Conservation (phyloP, 192 early-diverging fungal species). For the Umbelopsis sp. region DNA sequence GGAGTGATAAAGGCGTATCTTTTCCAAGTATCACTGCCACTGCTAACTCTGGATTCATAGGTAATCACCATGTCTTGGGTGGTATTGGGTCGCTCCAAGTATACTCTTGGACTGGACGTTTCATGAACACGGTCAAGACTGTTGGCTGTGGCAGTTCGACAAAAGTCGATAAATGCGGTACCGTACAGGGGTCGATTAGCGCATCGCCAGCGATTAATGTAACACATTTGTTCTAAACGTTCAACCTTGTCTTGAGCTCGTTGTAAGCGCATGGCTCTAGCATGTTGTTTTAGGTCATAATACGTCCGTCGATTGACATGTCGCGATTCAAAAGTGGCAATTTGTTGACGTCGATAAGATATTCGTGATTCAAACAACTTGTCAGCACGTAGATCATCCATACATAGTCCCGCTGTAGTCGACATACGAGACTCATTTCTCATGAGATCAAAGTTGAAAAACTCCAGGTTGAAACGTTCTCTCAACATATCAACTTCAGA, state of each 20-base stretch:
- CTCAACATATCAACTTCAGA: slow-evolving; percentile 31
- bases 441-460: slow-evolving; percentile 45
- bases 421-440: slow-evolving; percentile 29
- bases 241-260: slow-evolving; percentile 17
- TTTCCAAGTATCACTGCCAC: slow-evolving; percentile 48
- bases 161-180: slow-evolving; percentile 38
- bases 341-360: slow-evolving; percentile 5
- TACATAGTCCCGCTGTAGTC: slow-evolving; percentile 26
- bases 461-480: slow-evolving; percentile 37
- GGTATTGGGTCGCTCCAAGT: slow-evolving; percentile 34
- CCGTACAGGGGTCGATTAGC: slow-evolving; percentile 43
- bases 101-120: slow-evolving; percentile 33
- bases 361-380: slow-evolving; percentile 27
- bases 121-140: slow-evolving; percentile 23
- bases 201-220: slow-evolving; percentile 49
- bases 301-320: slow-evolving; percentile 36
- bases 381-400: slow-evolving; percentile 28
- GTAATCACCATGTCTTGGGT: slow-evolving; percentile 37
- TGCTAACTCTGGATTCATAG: slow-evolving; percentile 38
- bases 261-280: slow-evolving; percentile 35
- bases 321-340: slow-evolving; percentile 23
- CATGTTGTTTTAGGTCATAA: slow-evolving; percentile 44
- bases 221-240: slow-evolving; percentile 46
- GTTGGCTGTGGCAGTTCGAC: slow-evolving; percentile 20
- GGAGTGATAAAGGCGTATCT: slow-evolving; percentile 66